phyloP scores from a whole-genome alignment of 1,284 basidiomycete species.

The Rhodotorula sp. region DNA sequence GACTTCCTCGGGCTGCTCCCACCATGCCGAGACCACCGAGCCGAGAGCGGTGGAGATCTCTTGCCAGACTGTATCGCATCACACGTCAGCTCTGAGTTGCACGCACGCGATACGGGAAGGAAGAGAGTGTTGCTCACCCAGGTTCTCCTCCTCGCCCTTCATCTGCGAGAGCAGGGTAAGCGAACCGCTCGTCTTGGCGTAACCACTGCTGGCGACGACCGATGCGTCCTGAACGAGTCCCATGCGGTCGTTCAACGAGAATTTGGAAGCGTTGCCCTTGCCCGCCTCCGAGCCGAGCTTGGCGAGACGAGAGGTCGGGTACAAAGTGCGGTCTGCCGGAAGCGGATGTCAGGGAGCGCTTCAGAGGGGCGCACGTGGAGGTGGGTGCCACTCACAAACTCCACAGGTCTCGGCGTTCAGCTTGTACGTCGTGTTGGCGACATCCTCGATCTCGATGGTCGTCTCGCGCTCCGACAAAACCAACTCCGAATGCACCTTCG shows the following conservation, averaged over 20 bases:
- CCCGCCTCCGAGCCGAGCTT: conserved; percentile 78
- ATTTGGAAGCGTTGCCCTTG: conserved; percentile 59
- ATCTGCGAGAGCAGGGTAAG: conserved; percentile 44
- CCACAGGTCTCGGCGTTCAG: conserved; percentile 86
- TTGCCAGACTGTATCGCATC: conserved; percentile 59
- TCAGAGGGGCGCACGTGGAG: too few relatives aligned
- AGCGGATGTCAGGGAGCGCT: background rate
- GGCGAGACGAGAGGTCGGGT: conserved; percentile 74
- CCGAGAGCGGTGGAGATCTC: conserved; percentile 61
- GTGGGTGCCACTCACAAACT: conserved; percentile 45
- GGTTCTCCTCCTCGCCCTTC: conserved; percentile 52
- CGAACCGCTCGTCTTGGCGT: conserved; percentile 50
- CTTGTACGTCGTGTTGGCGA: conserved; percentile 65
- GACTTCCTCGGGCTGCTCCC: conserved; percentile 69
- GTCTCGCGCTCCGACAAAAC: conserved; percentile 56
- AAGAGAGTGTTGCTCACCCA: conserved; percentile 46
- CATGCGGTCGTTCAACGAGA: conserved; percentile 69
- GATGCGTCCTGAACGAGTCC: conserved; percentile 38
- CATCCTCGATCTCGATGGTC: conserved; percentile 55
- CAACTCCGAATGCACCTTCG: conserved; percentile 68
- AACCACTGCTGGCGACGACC: conserved; percentile 49
- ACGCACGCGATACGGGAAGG: conserved; percentile 61
- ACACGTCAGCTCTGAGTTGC: background rate
- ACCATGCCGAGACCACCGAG: conserved; percentile 70
- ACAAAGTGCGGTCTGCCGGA: conserved; percentile 73